A percentile compares a stretch with the other conserved stretches of the same genome.
phyloP scores from a whole-genome alignment of 306 rosid genomes.

The Begonia fuchsioides region DNA sequence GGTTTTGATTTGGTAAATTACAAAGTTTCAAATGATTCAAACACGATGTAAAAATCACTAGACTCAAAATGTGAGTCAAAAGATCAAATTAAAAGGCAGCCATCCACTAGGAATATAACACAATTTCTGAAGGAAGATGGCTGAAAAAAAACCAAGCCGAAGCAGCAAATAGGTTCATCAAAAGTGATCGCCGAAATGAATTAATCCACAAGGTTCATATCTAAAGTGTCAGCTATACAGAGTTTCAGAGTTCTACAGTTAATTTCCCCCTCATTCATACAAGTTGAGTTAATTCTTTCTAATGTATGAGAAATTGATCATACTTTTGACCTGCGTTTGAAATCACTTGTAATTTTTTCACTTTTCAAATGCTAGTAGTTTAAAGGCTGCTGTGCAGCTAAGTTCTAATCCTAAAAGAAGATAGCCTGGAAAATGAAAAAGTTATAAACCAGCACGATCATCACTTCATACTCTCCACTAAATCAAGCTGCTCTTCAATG shows the following conservation, averaged over 20 bases:
- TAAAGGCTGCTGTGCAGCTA: slow-evolving; percentile 80
- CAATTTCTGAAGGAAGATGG: slow-evolving; percentile 60
- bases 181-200: too few relatives aligned
- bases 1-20: too few relatives aligned
- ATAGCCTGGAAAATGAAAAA: slow-evolving; percentile 37
- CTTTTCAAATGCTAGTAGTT: too few relatives aligned
- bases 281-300: too few relatives aligned
- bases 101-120: slow-evolving; percentile 83
- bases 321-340: too few relatives aligned
- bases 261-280: too few relatives aligned
- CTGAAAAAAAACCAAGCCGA: slow-evolving; percentile 81
- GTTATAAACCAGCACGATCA: slow-evolving; percentile 34
- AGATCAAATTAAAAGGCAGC: slow-evolving; percentile 84
- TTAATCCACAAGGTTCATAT: too few relatives aligned
- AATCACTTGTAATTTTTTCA: too few relatives aligned
- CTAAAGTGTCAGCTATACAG: too few relatives aligned
- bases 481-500: slow-evolving; percentile 40
- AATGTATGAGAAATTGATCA: too few relatives aligned
- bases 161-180: slow-evolving; percentile 62
- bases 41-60: slow-evolving; percentile 12
- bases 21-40: too few relatives aligned
- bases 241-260: too few relatives aligned
- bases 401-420: slow-evolving; percentile 43
- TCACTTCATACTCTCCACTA: slow-evolving; percentile 22
- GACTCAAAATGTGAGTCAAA: slow-evolving; percentile 98